Evolutionary conservation across 768 basidiomycete genomes (phyloP), one percentile per base, ranked within the genome.

Genomic region (Boletellus emodensis): DNA sequence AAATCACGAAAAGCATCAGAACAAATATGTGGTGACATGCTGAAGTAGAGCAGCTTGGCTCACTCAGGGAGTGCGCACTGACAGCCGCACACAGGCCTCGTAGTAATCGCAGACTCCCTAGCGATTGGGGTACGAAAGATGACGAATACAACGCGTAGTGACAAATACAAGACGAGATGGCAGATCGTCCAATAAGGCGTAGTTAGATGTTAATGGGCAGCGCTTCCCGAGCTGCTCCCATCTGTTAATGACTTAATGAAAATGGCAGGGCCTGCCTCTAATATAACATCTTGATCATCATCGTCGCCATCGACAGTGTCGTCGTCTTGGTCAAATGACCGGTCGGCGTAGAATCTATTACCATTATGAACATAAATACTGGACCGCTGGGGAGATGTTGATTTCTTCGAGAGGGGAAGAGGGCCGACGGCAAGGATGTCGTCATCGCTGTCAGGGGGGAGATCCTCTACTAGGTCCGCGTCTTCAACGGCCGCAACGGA

Each of bases 181-280:
- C 24, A 17, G 30, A 33, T 37, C 17, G 24, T 51, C 48, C 54
- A 60, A 24, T 55, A 38, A 34, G 17, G 14, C 33, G 43, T 50
- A 45, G 50, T 32, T 55, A 54, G 37, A 42, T 53, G 47, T 57
- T 44, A 63, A 46, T 36, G 54, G 38, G 52, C 1, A 10, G 40
- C 39, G 52, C 62, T 66, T 58, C 64, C 62, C 12, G 58, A 65
- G 56, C 56, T 53, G 50, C 48, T 43, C 44, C 47, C 58, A 22
- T 62, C 66, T 22, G 58, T 46, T 34, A 57, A 34, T 37, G 55
- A 56, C 60, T 78, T 78, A 26, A 75, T 63, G n/a, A 75, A 62
- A 36, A 79, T 65, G n/a, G 79, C 76, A 4, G 87, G 86, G 1
- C 87, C 87, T 17, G 84, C 78, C 69, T 88, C 87, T 59, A 90